Base-by-base conservation (phyloP, 345 rosid species). In the Cardamine occulta region DNA sequence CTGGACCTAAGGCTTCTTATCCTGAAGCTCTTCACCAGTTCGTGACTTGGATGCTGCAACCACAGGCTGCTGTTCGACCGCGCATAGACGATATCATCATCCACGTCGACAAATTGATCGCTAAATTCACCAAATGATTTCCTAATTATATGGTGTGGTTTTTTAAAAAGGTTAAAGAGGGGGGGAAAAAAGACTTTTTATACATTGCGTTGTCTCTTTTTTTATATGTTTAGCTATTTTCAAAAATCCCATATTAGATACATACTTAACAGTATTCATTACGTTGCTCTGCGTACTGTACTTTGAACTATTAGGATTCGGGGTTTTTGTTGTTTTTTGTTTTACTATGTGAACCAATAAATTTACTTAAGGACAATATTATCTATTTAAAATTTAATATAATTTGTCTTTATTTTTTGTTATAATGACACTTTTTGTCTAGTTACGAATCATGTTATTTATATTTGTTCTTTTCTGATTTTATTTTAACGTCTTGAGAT, bases 41-140 rank as follows among this genome's bases (percentile, higher is more conserved):
- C 24, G 91, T 95, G 58, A 89, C 84, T 45, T 95, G 99, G 99
- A 93, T 95, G 99, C 91, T 95, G 76, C 99, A 93, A 84, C 88
- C 98, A 0, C 96, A 93, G 78, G 79, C 87, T 48, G 79, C 98
- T 9, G 93, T 95, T 62, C 94, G 98, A 54, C 99, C 99, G 3
- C 64, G 74, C 80, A 93, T 95, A 0, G 94, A 87, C 11, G 99
- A 95, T 74, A 86, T 95, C 51, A 83, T 95, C 73, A 86, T 95
- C 77, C 99, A 93, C 11, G 97, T 95, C 2, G 99, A 95, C 83
- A 95, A 93, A 80, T 82, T 95, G 86, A 86, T 93, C 77, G 68
- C 91, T 6, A 95, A 95, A 82, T 93, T 87, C 80, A 84, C 92
- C 42, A 59, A 68, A 45, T 84, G 81, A 84, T 55, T 35, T 31